Conservation (phyloP, 2,329 filamentous ascomycete genomes). For the Colletotrichum sp. region DNA sequence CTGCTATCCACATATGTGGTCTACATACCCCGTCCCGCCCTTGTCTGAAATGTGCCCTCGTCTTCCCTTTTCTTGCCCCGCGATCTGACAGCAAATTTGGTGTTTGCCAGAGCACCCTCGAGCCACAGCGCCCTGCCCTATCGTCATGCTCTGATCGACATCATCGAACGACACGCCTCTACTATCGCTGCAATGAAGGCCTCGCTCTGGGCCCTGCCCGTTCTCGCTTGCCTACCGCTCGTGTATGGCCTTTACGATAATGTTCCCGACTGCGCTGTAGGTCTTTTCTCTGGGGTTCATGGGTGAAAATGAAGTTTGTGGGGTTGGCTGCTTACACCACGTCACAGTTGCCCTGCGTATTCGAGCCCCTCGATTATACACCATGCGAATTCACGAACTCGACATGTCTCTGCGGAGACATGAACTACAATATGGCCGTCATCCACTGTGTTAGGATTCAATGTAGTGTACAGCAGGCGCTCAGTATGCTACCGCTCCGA, state of each 20-base stretch:
- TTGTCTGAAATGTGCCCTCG: neutral
- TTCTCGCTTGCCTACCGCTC: neutral
- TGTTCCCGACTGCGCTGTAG: conserved; percentile 14
- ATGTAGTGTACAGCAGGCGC: conserved; percentile 11
- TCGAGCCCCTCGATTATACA: conserved; percentile 4
- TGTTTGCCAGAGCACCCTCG: neutral
- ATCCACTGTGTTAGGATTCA: conserved; percentile 13
- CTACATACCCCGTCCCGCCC: neutral
- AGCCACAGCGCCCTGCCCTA: neutral
- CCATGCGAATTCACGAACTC: neutral
- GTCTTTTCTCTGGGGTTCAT: neutral
- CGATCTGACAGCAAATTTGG: neutral
- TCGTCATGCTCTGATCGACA: conserved; percentile 2
- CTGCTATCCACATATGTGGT: neutral
- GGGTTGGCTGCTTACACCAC: neutral
- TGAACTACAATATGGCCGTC: conserved; percentile 14
- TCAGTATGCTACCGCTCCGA: neutral
- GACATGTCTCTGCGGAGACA: conserved; percentile 11
- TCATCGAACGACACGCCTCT: neutral
- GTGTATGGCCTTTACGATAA: conserved; percentile 10
- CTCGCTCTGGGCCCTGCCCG: neutral
- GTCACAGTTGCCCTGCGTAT: conserved; percentile 4
- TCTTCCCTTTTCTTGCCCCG: neutral
- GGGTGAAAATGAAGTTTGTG: neutral
- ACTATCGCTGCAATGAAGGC: neutral